A percentile compares a stretch with the other conserved stretches of the same genome.
phyloP scores from a whole-genome alignment of 208 protist genomes.

The Dictyostelium gargantuum region DNA sequence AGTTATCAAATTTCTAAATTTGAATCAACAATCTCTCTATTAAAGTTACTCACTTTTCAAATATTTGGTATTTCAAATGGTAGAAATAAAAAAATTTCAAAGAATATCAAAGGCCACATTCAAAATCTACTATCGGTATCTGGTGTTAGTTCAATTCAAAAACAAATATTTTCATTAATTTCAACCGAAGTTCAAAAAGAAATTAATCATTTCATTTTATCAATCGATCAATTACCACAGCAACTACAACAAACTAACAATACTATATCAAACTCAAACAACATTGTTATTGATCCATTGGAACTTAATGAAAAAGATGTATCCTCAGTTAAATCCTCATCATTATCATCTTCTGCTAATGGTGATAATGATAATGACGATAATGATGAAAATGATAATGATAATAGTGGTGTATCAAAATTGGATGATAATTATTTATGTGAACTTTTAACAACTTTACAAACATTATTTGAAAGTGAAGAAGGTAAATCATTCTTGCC shows the following conservation, averaged over 20 bases:
- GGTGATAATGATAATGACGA: neutral
- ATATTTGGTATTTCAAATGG: slow-evolving; percentile 54
- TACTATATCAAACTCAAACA: no score
- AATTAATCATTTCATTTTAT: neutral
- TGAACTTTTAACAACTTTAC: slow-evolving; percentile 8
- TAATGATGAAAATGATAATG: neutral
- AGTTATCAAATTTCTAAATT: slow-evolving; percentile 14
- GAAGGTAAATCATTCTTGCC: slow-evolving; percentile 56
- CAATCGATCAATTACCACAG: neutral
- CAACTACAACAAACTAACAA: no score
- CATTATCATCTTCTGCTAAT: no score
- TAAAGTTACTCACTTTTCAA: slow-evolving; percentile 29
- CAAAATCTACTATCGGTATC: neutral
- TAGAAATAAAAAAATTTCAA: neutral
- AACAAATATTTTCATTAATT: slow-evolving; percentile 47
- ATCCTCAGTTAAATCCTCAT: no score
- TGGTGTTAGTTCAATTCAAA: slow-evolving; percentile 30
- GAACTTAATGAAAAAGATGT: no score
- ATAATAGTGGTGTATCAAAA: neutral
- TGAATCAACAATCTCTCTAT: neutral
- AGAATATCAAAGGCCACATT: slow-evolving; percentile 19
- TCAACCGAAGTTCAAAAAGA: slow-evolving; percentile 50
- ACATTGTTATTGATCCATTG: no score
- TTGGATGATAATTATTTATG: neutral
- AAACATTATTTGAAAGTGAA: slow-evolving; percentile 3